A percentile compares a stretch with the other conserved stretches of the same genome.
phyloP scores from a whole-genome alignment of 257 asterid species.

The Solanum sitiens region DNA sequence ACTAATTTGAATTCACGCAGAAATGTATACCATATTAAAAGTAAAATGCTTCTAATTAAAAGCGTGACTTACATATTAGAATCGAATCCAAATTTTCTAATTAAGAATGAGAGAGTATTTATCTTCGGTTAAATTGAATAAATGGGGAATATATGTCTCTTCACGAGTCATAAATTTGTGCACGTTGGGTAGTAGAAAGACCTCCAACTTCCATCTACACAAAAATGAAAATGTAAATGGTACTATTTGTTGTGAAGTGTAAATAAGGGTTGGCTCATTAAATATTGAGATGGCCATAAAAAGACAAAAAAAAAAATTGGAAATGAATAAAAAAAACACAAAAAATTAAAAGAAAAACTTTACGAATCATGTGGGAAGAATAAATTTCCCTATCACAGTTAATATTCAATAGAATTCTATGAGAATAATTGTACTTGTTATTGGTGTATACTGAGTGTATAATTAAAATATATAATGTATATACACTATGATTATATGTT shows the following conservation, averaged over 20 bases:
- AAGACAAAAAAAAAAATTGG: not conserved
- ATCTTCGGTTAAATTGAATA: not conserved
- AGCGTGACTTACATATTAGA: not conserved
- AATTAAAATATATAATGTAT: not conserved
- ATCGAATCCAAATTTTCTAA: rapidly evolving
- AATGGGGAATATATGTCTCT: not conserved
- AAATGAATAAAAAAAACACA: not conserved
- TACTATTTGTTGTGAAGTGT: not conserved
- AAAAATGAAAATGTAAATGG: not conserved
- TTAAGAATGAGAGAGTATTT: rapidly evolving
- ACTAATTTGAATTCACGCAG: rapidly evolving
- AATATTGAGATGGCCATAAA: not conserved
- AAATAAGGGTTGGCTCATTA: not conserved
- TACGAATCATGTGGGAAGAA: not conserved
- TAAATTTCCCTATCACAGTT: not conserved
- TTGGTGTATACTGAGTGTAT: not conserved
- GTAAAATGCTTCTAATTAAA: not conserved
- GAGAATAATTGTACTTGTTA: not conserved
- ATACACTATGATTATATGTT: not conserved
- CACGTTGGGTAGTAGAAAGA: not conserved
- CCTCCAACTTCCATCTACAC: not conserved
- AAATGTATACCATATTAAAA: not conserved
- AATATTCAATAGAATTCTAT: not conserved
- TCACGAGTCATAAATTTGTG: not conserved
- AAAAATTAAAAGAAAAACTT: not conserved